Evolutionary conservation across 1,284 basidiomycete species (phyloP), one percentile per base, ranked within the genome.

Genomic region (Pseudozyma flocculosa): DNA sequence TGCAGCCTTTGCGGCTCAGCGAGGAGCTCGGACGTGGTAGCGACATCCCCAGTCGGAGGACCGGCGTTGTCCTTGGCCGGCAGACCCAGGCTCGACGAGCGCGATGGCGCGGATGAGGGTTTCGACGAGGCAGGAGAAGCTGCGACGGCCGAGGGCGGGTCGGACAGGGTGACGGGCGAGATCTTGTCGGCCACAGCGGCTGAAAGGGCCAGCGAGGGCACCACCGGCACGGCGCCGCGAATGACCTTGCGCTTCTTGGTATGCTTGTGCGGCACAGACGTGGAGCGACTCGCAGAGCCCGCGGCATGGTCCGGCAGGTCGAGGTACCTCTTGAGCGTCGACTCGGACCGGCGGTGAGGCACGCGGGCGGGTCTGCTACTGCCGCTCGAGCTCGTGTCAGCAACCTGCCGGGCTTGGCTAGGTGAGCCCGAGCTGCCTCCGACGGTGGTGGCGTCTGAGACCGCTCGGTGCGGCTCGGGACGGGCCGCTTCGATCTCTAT

Each of bases 41-140:
- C 26, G 2, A 21, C 9, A 15, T 41, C 43, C 14, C 26, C 15
- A 1, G 17, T 2, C n/a, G 21, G 10, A 7, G 40, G 24, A 15
- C 21, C 9, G n/a, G 9, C 18, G 4, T 41, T 41, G 2, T 29
- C n/a, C 10, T 37, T 37, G n/a, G 43, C 19, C 4, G 53, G n/a
- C 8, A 61, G 58, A 17, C 55, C 58, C 19, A 61, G 53, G 36
- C 53, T 61, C n/a, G 58, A 61, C 18, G 58, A 50, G 24, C 58
- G 48, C 9, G 58, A 55, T 0, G 58, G 58, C 10, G 40, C 49
- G 4, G 47, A 40, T 15, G 53, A 53, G 15, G 32, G 10, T 13
- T 34, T 34, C 32, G 32, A 9, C 7, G 32, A 34, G 32, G 8
- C 32, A 17, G 15, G 10, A 4, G 32, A 13, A 3, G 32, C 7